phyloP scores from a whole-genome alignment of 768 basidiomycete genomes.

The Postia placenta region DNA sequence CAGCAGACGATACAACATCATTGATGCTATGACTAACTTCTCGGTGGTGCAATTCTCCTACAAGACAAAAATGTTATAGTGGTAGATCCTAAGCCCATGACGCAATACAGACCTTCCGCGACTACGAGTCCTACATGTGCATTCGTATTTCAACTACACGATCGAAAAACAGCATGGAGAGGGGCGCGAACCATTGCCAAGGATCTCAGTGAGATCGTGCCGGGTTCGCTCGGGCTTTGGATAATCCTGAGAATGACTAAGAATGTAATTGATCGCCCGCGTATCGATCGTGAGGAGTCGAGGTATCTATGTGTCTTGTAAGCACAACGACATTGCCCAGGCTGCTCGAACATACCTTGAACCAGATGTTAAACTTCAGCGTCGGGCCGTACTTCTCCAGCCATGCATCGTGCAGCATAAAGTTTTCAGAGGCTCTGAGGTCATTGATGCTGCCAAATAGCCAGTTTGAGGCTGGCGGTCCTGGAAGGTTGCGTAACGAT shows the following conservation, averaged over 20 bases:
- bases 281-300: constrained; percentile 35
- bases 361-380: constrained; percentile 35
- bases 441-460: neutral
- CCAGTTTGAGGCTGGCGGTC: neutral
- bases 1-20: neutral
- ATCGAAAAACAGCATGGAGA: neutral
- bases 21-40: too few relatives aligned
- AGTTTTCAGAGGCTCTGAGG: neutral
- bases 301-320: neutral
- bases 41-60: too few relatives aligned
- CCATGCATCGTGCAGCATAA: constrained; percentile 33
- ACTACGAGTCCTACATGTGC: too few relatives aligned
- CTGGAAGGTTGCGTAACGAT: neutral
- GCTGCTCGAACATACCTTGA: constrained; percentile 40
- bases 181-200: constrained; percentile 32
- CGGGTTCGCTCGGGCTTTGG: constrained; percentile 46
- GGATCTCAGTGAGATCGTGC: constrained; percentile 31
- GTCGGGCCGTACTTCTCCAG: constrained; percentile 40
- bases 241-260: constrained; percentile 51
- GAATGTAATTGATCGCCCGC: constrained; percentile 57
- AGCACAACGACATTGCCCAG: neutral
- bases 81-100: too few relatives aligned
- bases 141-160: too few relatives aligned
- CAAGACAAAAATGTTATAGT: too few relatives aligned
- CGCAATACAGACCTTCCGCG: too few relatives aligned